A percentile compares a stretch with the other conserved stretches of the same genome.
These are phyloP conservation scores for Hordeum vulgare DNA, from an alignment of 176 grass and related monocot genomes.

Conservation along the genomic window DNA sequence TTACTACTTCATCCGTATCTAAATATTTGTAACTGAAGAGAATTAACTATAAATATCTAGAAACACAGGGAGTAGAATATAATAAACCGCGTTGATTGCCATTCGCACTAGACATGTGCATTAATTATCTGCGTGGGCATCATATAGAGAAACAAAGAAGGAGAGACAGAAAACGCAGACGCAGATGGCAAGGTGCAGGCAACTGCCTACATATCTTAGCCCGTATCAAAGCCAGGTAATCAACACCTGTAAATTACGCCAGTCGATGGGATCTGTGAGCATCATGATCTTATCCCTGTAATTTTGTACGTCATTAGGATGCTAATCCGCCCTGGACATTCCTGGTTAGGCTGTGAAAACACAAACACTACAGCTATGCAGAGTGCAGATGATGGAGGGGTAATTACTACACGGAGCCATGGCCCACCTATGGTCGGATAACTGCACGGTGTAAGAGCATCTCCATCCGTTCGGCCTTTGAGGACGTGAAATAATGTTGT, in stretches of 20 bases:
- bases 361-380: neutral
- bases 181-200: neutral
- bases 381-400: neutral
- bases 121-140: neutral
- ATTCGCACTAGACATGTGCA: neutral
- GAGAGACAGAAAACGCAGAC: neutral
- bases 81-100: neutral
- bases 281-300: conserved; percentile 9
- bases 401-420: neutral
- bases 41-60: too few relatives aligned
- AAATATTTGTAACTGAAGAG: too few relatives aligned
- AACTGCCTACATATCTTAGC: conserved; percentile 23
- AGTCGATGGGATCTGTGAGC: neutral
- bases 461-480: too few relatives aligned
- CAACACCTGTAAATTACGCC: neutral
- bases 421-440: neutral
- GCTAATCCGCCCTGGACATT: neutral
- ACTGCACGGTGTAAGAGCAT: too few relatives aligned
- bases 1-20: too few relatives aligned
- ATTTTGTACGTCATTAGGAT: neutral
- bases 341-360: neutral
- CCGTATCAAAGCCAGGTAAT: neutral
- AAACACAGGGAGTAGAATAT: too few relatives aligned
- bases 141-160: neutral
- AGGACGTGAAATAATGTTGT: too few relatives aligned